phyloP scores from a whole-genome alignment of 805 yeast genomes.

The Vanderwaltozyma tropicalis region DNA sequence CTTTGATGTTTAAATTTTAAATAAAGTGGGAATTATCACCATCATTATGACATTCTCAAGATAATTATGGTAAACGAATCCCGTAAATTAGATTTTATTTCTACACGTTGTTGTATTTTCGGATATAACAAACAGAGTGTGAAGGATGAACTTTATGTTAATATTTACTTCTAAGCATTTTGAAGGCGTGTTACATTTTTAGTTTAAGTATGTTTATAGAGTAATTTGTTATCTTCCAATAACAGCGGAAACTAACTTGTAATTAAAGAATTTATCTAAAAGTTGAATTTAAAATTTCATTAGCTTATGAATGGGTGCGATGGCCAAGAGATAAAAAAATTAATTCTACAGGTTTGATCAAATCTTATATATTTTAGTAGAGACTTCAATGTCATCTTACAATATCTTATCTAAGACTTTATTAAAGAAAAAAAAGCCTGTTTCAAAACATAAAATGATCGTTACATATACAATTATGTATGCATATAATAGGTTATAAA shows the following conservation, averaged over 20 bases:
- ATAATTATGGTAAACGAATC: constrained; percentile 47
- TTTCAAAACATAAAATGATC: too few relatives aligned
- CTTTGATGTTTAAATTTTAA: not conserved
- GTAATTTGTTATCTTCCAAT: too few relatives aligned
- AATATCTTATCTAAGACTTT: too few relatives aligned
- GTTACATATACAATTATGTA: too few relatives aligned
- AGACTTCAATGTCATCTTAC: too few relatives aligned
- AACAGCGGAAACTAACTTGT: not conserved
- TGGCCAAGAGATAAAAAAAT: too few relatives aligned
- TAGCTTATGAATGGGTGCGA: too few relatives aligned
- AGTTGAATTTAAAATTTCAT: too few relatives aligned
- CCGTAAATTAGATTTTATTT: constrained; percentile 30
- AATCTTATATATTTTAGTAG: too few relatives aligned
- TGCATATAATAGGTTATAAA: too few relatives aligned
- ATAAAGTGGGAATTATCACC: constrained; percentile 36
- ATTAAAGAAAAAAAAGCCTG: too few relatives aligned
- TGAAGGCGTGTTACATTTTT: constrained; percentile 25
- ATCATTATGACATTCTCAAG: constrained; percentile 31
- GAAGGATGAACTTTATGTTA: constrained; percentile 6
- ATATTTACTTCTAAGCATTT: constrained; percentile 19
- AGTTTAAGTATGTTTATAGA: not conserved
- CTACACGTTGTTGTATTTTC: constrained; percentile 6
- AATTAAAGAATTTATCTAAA: not conserved
- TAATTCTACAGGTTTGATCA: too few relatives aligned
- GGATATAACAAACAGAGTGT: constrained; percentile 21